phyloP scores from a whole-genome alignment of 176 grass and related monocot species.

The Chloris gayana region DNA sequence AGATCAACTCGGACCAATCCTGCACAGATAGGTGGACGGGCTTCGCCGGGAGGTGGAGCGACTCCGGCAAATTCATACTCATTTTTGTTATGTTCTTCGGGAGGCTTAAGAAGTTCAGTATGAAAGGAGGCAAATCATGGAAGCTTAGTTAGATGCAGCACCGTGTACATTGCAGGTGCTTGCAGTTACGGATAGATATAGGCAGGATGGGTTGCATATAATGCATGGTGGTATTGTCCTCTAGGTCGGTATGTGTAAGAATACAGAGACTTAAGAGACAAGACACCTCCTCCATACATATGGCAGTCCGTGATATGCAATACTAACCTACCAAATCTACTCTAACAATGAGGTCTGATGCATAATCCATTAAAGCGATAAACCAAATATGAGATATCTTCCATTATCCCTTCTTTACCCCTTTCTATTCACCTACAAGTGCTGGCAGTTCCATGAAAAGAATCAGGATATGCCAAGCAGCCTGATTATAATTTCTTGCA shows the following conservation, averaged over 20 bases:
- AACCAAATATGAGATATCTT: background rate
- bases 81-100: constrained; percentile 66
- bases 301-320: too few relatives aligned
- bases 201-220: background rate
- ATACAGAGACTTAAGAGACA: too few relatives aligned
- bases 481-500: constrained; percentile 8
- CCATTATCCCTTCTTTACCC: background rate
- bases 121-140: constrained; percentile 64
- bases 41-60: constrained; percentile 54
- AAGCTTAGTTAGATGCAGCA: constrained; percentile 55
- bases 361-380: background rate
- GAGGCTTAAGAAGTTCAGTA: constrained; percentile 61
- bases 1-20: constrained; percentile 28
- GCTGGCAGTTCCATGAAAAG: background rate
- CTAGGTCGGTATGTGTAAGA: too few relatives aligned
- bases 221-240: background rate
- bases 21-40: constrained; percentile 58
- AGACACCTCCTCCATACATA: too few relatives aligned
- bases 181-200: background rate
- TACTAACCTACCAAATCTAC: too few relatives aligned
- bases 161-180: constrained; percentile 5
- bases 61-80: constrained; percentile 53
- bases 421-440: background rate
- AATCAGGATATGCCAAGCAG: background rate
- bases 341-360: background rate